Base-by-base conservation (phyloP, 2,329 filamentous ascomycete genomes). In the Huntiella decipiens region DNA sequence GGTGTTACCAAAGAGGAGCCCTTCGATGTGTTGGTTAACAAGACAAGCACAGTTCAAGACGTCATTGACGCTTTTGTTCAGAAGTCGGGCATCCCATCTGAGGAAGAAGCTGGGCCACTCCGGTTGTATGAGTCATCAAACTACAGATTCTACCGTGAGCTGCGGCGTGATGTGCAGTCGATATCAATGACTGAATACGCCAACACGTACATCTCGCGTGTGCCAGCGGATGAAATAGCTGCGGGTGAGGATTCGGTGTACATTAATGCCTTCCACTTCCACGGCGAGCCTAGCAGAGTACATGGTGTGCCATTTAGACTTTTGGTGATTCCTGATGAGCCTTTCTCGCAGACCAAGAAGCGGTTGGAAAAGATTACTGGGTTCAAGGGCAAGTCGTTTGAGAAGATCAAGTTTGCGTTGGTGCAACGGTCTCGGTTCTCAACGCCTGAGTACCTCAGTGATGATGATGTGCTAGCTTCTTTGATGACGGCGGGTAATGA, bases 381-480 rank as follows among this genome's bases (percentile, higher is more conserved):
- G 19, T 79, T 98, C 64, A 95, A 95, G 63, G 92, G 91, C 61
- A 98, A 98, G 68, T 85, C 85, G 53, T 87, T 98, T 54, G 88
- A 98, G 62, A 96, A 96, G 69, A 91, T 98, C 62, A 95, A 92
- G 62, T 95, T 98, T 66, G 82, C 86, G 5, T 63, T 93, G 31
- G 73, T 95, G 44, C 68, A 77, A 59, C 70, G 82, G 58, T 70
- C 75, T 44, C 67, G 68, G 37, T 92, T 83, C 61, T 77, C 81
- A 35, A 85, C 81, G 57, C 81, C 86, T 19, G 28, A 76, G 50
- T 92, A 92, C 63, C 67, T 98, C 40, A 77, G 80, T 53, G 91
- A 96, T 64, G 86, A 77, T 53, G 70, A 78, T 55, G 61, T 76
- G 43, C 59, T 80, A 19, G 77, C 62, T 64, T 69, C 67, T 45